Evolutionary conservation across 805 yeast species (phyloP), one percentile per base, ranked within the genome.

Genomic region (Schizosaccharomyces osmophilus): DNA sequence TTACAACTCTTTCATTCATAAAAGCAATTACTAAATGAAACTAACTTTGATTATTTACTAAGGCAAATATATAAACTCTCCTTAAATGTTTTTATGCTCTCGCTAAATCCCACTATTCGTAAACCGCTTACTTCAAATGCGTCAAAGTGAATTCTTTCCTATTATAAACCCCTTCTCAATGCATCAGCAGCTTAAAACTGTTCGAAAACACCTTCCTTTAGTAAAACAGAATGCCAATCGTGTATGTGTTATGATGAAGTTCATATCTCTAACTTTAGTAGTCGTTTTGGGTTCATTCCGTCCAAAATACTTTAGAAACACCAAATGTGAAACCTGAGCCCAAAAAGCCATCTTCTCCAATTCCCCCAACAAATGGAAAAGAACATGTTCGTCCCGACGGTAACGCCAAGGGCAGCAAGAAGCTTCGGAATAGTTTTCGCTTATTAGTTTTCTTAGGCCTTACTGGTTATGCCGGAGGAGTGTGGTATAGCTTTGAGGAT

Each of bases 401-500:
- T 36, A 11, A 11, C 17, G 13, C 15, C 15, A 36, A 9, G 41
- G 15, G 41, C 4, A 36, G 41, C 41, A 36, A 36, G 1, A 45
- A 45, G 26, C 26, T 45, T 45, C 51, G 51, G 22, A 45, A 45
- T 19, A 45, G 51, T 19, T 45, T 45, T 45, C 51, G 8, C 26
- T 24, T 45, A 11, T 29, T 55, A 22, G 13, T 17, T 15, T 29
- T 57, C 36, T 32, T 57, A 11, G 60, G 60, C 17, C 17, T 36
- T 1, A 57, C 60, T 11, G 60, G 60, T 2, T 83, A 82, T 65
- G 81, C 79, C 43, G 81, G 77, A 43, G 87, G 85, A 61, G 77
- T 81, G n/a, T 79, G 77, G 61, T 71, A 77, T 62, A 75, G 87
- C 15, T 72, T 80, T 39, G 72, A 78, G 64, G 76, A 76, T 67